Conservation (phyloP, 2,329 filamentous ascomycete genomes). For the Coniochaeta sp. region DNA sequence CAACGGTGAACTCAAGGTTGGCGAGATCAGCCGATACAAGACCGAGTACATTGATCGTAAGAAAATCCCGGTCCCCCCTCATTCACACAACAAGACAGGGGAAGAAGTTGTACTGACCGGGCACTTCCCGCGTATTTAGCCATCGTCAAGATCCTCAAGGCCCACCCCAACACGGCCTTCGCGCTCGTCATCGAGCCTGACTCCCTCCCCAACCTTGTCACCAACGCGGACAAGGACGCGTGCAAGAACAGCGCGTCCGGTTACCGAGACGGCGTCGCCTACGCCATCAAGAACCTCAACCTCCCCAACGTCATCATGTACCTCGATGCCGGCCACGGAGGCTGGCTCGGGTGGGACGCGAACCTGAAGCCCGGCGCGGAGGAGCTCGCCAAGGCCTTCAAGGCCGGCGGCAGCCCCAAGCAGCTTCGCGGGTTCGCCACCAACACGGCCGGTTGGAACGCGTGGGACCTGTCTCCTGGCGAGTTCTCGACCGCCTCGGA, state of each 20-base stretch:
- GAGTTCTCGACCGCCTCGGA: slow-evolving; percentile 34
- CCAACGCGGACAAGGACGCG: slow-evolving; percentile 46
- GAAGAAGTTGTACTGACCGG: background rate
- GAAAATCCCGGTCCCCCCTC: slow-evolving; percentile 7
- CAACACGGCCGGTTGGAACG: slow-evolving; percentile 33
- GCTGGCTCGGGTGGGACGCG: slow-evolving; percentile 58
- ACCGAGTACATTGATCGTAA: slow-evolving; percentile 31
- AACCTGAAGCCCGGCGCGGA: slow-evolving; percentile 37
- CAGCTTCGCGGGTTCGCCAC: slow-evolving; percentile 31
- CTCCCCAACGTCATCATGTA: slow-evolving; percentile 58
- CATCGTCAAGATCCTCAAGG: slow-evolving; percentile 44
- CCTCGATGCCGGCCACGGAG: slow-evolving; percentile 56
- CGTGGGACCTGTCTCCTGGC: slow-evolving; percentile 28
- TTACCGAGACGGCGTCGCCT: slow-evolving; percentile 48
- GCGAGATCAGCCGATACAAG: slow-evolving; percentile 37
- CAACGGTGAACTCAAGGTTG: slow-evolving; percentile 54
- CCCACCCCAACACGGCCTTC: slow-evolving; percentile 44
- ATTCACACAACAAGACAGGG: background rate
- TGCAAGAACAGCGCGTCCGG: slow-evolving; percentile 46
- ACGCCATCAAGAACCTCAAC: slow-evolving; percentile 49
- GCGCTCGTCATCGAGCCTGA: slow-evolving; percentile 48
- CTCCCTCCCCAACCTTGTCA: slow-evolving; percentile 55
- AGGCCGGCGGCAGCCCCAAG: slow-evolving; percentile 26
- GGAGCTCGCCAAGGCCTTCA: slow-evolving; percentile 32
- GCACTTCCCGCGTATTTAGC: slow-evolving; percentile 16